Conservation (phyloP, 1,139 yeast genomes). For the Magnusiomyces paraingens region DNA sequence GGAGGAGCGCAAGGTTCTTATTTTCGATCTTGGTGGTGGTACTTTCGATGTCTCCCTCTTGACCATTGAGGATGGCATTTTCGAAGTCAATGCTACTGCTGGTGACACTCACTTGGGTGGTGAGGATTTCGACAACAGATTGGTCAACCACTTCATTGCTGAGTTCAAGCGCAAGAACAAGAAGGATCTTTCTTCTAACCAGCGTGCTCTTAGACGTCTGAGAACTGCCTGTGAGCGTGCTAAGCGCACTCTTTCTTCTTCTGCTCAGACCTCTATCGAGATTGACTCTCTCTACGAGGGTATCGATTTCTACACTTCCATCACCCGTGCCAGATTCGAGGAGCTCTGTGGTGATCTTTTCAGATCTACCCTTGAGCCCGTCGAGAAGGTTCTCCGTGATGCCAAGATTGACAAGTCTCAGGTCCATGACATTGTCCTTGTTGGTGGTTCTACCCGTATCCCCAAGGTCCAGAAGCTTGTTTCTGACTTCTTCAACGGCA, state of each 20-base stretch:
- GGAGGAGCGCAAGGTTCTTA: slow-evolving; percentile 80
- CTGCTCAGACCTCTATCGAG: slow-evolving; percentile 93
- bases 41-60: slow-evolving; percentile 96
- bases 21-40: slow-evolving; percentile 98
- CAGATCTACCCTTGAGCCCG: slow-evolving; percentile 96
- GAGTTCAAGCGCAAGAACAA: slow-evolving; percentile 98
- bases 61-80: slow-evolving; percentile 97
- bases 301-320: slow-evolving; percentile 91
- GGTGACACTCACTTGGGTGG: slow-evolving; percentile 99
- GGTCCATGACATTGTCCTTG: slow-evolving; percentile 94
- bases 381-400: slow-evolving; percentile 95
- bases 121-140: slow-evolving; percentile 97
- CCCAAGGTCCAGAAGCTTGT: slow-evolving; percentile 98
- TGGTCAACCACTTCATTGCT: slow-evolving; percentile 86
- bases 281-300: slow-evolving; percentile 96
- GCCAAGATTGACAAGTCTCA: slow-evolving; percentile 83
- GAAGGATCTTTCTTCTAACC: slow-evolving; percentile 82
- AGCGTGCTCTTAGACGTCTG: slow-evolving; percentile 96
- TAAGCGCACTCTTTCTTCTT: slow-evolving; percentile 96
- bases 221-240: slow-evolving; percentile 99
- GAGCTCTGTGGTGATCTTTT: slow-evolving; percentile 92
- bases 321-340: slow-evolving; percentile 99
- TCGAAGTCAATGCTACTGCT: slow-evolving; percentile 98
- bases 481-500: slow-evolving; percentile 97
- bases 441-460: slow-evolving; percentile 99